A percentile compares a stretch with the other conserved stretches of the same genome.
These are phyloP conservation scores for Heterobasidion irregulare DNA, from an alignment of 1,284 basidiomycete species.

Conservation along the genomic window DNA sequence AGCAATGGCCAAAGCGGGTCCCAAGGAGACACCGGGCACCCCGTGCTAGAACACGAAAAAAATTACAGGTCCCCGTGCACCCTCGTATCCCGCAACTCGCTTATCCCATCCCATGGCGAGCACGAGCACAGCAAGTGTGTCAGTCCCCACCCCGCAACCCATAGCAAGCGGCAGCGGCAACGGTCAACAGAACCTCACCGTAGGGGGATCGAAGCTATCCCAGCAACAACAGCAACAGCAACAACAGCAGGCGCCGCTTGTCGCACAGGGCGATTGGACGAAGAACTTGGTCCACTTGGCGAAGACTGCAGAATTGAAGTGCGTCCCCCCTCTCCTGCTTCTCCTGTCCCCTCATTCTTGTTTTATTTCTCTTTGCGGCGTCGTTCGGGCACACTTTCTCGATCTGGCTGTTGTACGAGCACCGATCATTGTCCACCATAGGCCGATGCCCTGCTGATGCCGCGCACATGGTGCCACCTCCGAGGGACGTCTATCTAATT, in stretches of 20 bases:
- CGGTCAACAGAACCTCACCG: background rate
- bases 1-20: too few species aligned
- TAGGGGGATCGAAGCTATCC: background rate
- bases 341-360: constrained; percentile 1
- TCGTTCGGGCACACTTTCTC: too few species aligned
- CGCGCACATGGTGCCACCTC: too few species aligned
- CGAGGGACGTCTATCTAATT: too few species aligned
- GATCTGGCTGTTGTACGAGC: too few species aligned
- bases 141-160: too few species aligned
- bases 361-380: background rate
- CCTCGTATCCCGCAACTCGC: too few species aligned
- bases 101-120: background rate
- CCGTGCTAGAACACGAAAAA: background rate
- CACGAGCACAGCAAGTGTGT: too few species aligned
- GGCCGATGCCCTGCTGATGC: too few species aligned
- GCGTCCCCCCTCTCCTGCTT: constrained; percentile 17
- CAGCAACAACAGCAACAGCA: background rate
- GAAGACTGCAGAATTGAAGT: constrained; percentile 79
- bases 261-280: constrained; percentile 76
- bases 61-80: background rate
- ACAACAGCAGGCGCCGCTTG: constrained; percentile 29
- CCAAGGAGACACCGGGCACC: background rate
- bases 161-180: background rate
- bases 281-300: constrained; percentile 75
- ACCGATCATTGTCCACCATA: too few species aligned